phyloP scores from a whole-genome alignment of 2,329 filamentous ascomycete genomes.

The Aureobasidium sp. region DNA sequence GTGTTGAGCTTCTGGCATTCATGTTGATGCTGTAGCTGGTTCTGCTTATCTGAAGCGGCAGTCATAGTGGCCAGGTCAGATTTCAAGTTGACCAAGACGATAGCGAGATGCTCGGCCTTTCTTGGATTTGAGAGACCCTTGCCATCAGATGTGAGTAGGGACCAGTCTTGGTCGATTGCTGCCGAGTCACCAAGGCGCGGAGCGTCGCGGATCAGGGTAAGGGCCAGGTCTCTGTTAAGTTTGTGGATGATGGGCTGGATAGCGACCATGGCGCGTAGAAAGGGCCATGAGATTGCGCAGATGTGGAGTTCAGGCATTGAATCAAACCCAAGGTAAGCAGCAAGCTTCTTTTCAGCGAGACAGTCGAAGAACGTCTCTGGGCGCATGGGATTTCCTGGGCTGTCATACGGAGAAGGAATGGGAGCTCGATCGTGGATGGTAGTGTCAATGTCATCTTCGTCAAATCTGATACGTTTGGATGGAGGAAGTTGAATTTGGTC shows the following conservation, averaged over 20 bases:
- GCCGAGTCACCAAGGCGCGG: neutral
- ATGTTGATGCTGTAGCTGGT: neutral
- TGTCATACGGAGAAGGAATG: neutral
- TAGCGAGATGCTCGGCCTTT: neutral
- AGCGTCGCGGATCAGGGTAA: neutral
- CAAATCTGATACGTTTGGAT: neutral
- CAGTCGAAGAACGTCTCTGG: neutral
- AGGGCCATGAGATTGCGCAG: neutral
- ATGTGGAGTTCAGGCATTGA: neutral
- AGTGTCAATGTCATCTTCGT: neutral
- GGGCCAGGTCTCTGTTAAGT: neutral
- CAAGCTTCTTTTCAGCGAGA: neutral
- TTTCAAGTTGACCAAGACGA: neutral
- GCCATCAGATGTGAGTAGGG: neutral
- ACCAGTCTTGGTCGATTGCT: neutral
- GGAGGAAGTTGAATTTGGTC: neutral
- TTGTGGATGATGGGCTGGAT: neutral
- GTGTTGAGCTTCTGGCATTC: neutral
- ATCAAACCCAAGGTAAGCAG: neutral
- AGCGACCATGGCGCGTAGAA: neutral
- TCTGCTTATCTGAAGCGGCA: neutral
- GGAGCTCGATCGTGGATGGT: neutral
- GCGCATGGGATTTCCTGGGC: neutral
- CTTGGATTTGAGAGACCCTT: neutral
- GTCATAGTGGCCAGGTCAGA: neutral